Evolutionary conservation across 2,329 filamentous ascomycete species (phyloP).

Genomic region (Alternaria gaisen): DNA sequence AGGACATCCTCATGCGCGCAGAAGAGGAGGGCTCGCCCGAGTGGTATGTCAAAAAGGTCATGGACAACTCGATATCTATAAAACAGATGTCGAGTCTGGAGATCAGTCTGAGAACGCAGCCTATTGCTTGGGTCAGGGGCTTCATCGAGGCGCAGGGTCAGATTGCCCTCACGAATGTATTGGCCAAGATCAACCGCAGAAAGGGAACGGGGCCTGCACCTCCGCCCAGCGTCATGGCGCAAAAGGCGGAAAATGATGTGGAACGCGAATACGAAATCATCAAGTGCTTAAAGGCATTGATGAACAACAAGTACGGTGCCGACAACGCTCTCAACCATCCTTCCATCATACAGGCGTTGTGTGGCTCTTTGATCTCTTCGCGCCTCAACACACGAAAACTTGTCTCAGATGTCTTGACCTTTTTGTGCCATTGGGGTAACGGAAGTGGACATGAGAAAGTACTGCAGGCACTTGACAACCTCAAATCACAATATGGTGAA

Average conservation of each 20-base stretch:
- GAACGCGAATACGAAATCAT: constrained; percentile 96
- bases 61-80: constrained; percentile 92
- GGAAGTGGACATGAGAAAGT: constrained; percentile 92
- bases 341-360: constrained; percentile 87
- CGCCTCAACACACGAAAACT: constrained; percentile 91
- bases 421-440: constrained; percentile 92
- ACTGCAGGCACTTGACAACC: constrained; percentile 88
- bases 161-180: constrained; percentile 91
- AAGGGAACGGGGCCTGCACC: constrained; percentile 76
- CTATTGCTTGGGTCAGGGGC: constrained; percentile 94
- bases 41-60: constrained; percentile 96
- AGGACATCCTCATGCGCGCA: constrained; percentile 74
- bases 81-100: constrained; percentile 93
- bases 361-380: constrained; percentile 85
- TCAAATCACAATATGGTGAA: constrained; percentile 87
- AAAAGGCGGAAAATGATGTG: constrained; percentile 75
- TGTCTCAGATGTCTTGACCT: constrained; percentile 95
- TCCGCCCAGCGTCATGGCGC: constrained; percentile 61
- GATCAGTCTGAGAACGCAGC: constrained; percentile 93
- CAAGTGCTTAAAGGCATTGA: constrained; percentile 94
- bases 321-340: constrained; percentile 93
- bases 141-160: constrained; percentile 98
- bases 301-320: constrained; percentile 99
- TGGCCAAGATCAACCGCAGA: constrained; percentile 91
- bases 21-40: constrained; percentile 97